Evolutionary conservation across 306 rosid genomes (phyloP).

Genomic region (Rosa multiflora): DNA sequence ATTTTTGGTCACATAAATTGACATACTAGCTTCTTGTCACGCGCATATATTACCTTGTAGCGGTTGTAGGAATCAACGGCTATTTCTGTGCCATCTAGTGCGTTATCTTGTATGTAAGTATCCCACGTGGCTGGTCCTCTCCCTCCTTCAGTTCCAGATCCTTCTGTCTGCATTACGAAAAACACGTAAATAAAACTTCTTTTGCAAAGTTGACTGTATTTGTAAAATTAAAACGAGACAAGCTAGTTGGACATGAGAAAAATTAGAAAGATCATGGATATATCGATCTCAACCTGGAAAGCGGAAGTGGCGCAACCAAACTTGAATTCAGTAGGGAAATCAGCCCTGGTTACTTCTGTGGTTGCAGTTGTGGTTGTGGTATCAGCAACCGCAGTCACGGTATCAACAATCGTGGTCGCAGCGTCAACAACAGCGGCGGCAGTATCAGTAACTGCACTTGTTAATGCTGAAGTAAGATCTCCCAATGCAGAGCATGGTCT

Average conservation of each 20-base stretch:
- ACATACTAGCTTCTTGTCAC: not conserved
- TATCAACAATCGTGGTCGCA: not conserved
- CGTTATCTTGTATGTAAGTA: not conserved
- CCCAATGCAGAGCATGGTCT: not conserved
- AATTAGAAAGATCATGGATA: not conserved
- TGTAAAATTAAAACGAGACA: not conserved
- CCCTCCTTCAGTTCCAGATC: conserved; percentile 7
- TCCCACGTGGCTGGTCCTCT: conserved; percentile 14
- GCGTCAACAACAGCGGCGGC: not conserved
- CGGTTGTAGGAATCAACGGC: not conserved
- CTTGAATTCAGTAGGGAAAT: not conserved
- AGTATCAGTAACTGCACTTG: not conserved
- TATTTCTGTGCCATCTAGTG: not conserved
- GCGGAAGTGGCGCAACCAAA: conserved; percentile 17
- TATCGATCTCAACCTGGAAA: not conserved
- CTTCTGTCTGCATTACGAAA: not conserved
- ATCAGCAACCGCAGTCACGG: not conserved
- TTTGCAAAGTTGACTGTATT: not conserved
- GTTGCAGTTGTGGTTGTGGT: not conserved
- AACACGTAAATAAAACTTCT: not conserved
- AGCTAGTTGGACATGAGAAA: not conserved
- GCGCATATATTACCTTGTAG: not conserved
- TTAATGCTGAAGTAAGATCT: not conserved
- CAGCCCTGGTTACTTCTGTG: not conserved
- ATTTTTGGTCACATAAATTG: not conserved